phyloP scores from a whole-genome alignment of 345 rosid species.

The Hibiscus trionum region DNA sequence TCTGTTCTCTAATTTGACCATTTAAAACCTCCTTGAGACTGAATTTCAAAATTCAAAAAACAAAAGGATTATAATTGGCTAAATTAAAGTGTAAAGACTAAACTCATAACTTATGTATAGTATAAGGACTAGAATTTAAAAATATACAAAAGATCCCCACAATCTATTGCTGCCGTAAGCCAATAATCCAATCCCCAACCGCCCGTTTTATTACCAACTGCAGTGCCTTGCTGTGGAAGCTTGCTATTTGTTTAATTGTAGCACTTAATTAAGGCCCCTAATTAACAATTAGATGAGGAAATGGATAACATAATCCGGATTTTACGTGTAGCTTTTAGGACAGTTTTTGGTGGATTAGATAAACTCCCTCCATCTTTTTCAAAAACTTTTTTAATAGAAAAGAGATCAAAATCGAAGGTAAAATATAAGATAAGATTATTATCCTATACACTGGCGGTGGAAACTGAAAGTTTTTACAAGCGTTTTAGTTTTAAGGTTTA shows the following conservation, averaged over 20 bases:
- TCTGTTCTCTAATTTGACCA: too few species aligned
- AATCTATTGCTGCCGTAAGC: conserved; percentile 9
- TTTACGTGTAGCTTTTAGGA: not conserved
- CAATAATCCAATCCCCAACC: not conserved
- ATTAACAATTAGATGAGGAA: not conserved
- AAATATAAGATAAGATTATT: too few species aligned
- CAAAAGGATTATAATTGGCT: too few species aligned
- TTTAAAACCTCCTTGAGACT: too few species aligned
- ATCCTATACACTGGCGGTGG: too few species aligned
- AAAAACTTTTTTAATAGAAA: not conserved
- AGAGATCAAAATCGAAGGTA: too few species aligned
- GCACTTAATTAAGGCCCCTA: not conserved
- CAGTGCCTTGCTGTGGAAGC: not conserved
- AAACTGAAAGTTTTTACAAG: too few species aligned
- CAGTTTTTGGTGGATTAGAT: not conserved
- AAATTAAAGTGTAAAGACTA: too few species aligned
- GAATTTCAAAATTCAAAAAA: too few species aligned
- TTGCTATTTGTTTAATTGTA: not conserved
- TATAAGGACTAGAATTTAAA: too few species aligned
- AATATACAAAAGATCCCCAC: not conserved
- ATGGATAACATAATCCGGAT: not conserved
- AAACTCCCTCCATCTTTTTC: not conserved
- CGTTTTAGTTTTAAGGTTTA: too few species aligned
- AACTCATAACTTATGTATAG: too few species aligned
- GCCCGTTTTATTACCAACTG: not conserved